Evolutionary conservation across 768 basidiomycete species (phyloP).

Genomic region (Sarcomyxa edulis): DNA sequence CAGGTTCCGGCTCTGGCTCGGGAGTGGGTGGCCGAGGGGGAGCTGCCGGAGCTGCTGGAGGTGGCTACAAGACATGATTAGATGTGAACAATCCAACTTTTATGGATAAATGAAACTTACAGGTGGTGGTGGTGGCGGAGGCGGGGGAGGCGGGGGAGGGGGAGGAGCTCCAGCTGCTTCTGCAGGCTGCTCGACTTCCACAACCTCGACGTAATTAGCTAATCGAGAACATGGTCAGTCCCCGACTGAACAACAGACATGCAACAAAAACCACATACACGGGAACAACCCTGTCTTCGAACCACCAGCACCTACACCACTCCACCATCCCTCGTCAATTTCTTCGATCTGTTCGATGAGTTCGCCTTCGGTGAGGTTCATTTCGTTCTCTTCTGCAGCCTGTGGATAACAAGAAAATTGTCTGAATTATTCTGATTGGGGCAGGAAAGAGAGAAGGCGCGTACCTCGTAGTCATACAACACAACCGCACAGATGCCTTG

Average conservation of each 20-base stretch:
- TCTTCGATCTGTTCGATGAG: slow-evolving; percentile 78
- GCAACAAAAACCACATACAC: slow-evolving; percentile 34
- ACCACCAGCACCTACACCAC: slow-evolving; percentile 64
- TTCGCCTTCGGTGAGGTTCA: slow-evolving; percentile 76
- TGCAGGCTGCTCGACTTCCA: too few relatives aligned
- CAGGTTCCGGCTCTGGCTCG: slow-evolving; percentile 39
- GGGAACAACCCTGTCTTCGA: slow-evolving; percentile 79
- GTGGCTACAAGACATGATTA: slow-evolving; percentile 4
- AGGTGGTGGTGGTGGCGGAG: slow-evolving; percentile 41
- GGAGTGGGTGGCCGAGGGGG: slow-evolving; percentile 32
- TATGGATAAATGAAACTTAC: slow-evolving; percentile 20
- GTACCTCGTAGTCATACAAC: slow-evolving; percentile 74
- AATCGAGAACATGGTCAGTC: not conserved
- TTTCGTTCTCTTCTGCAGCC: slow-evolving; percentile 86
- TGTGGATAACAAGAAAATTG: slow-evolving; percentile 15
- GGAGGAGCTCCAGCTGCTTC: slow-evolving; percentile 40
- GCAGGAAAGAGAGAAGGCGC: not conserved
- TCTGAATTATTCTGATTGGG: not conserved
- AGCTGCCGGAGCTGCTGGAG: slow-evolving; percentile 32
- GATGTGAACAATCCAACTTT: not conserved
- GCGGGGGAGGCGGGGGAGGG: slow-evolving; percentile 55
- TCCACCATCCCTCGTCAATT: slow-evolving; percentile 92
- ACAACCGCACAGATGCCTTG: slow-evolving; percentile 69
- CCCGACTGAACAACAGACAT: not conserved
- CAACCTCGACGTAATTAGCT: slow-evolving; percentile 83